phyloP scores from a whole-genome alignment of 1,139 yeast species.

The Petasospora rhodanensis region DNA sequence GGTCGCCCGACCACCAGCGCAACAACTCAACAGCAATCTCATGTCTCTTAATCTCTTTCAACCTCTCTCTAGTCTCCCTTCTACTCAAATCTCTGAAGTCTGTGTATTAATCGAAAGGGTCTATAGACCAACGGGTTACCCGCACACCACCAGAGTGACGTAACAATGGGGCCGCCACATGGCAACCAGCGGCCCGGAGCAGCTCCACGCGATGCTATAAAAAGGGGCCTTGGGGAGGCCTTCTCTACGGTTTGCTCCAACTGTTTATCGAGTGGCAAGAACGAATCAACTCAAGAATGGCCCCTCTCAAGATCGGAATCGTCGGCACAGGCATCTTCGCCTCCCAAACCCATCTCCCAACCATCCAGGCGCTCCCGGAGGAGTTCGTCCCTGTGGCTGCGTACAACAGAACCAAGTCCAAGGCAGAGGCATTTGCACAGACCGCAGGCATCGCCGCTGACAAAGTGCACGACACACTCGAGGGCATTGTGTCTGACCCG shows the following conservation, averaged over 20 bases:
- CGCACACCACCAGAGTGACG: too few species aligned
- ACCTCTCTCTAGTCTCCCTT: too few species aligned
- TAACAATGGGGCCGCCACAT: too few species aligned
- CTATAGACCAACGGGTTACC: too few species aligned
- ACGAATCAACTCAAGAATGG: not conserved
- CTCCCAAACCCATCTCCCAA: slow-evolving; percentile 74
- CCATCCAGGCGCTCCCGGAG: slow-evolving; percentile 44
- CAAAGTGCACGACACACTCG: slow-evolving; percentile 62
- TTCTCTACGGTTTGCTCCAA: not conserved
- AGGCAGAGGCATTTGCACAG: slow-evolving; percentile 77
- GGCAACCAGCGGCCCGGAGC: too few species aligned
- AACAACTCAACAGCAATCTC: too few species aligned
- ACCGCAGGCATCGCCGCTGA: slow-evolving; percentile 44
- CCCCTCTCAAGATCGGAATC: slow-evolving; percentile 56
- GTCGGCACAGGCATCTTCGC: slow-evolving; percentile 95
- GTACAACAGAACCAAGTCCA: slow-evolving; percentile 75
- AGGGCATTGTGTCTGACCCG: slow-evolving; percentile 58
- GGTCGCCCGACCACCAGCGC: too few species aligned
- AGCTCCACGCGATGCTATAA: not conserved
- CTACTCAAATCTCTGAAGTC: too few species aligned
- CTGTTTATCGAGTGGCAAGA: not conserved
- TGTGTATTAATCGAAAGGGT: too few species aligned
- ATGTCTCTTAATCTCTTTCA: too few species aligned
- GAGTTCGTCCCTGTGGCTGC: slow-evolving; percentile 53
- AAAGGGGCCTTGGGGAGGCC: not conserved